Conservation (phyloP, 305 asterid genomes). For the Petunia hybrid region DNA sequence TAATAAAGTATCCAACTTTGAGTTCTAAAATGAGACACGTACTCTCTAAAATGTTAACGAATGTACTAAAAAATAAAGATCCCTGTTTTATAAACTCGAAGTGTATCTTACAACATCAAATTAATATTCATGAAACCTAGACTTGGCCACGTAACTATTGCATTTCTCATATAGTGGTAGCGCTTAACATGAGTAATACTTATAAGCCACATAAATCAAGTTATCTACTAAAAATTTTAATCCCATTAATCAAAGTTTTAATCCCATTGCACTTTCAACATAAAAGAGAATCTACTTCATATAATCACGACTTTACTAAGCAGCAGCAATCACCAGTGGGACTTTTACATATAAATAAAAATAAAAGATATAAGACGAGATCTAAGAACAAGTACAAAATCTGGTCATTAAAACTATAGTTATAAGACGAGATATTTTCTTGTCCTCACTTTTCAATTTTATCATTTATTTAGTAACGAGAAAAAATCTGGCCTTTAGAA, state of each 20-base stretch:
- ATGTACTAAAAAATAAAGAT: background rate
- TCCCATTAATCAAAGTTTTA: background rate
- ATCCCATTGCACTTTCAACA: background rate
- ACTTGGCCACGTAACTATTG: slow-evolving; percentile 8
- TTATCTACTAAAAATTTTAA: background rate
- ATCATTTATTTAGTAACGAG: too few relatives aligned
- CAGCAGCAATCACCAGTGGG: background rate
- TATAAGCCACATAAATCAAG: background rate
- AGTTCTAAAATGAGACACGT: slow-evolving; percentile 22
- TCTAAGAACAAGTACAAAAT: too few relatives aligned
- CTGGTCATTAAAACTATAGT: too few relatives aligned
- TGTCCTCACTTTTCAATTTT: too few relatives aligned
- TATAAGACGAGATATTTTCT: too few relatives aligned
- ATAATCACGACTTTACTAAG: background rate
- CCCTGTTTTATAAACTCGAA: background rate
- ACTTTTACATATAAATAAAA: too few relatives aligned
- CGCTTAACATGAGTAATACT: background rate
- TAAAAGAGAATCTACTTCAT: background rate
- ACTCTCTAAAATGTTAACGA: background rate
- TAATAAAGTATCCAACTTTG: background rate
- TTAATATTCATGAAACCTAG: slow-evolving; percentile 21
- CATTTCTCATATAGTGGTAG: background rate
- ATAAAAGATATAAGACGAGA: too few relatives aligned
- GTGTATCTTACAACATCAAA: background rate
- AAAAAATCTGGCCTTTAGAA: too few relatives aligned